A percentile compares a stretch with the other conserved stretches of the same genome.
Conservation (phyloP, 257 asterid species). For the Nyctanthes arbortristis region DNA sequence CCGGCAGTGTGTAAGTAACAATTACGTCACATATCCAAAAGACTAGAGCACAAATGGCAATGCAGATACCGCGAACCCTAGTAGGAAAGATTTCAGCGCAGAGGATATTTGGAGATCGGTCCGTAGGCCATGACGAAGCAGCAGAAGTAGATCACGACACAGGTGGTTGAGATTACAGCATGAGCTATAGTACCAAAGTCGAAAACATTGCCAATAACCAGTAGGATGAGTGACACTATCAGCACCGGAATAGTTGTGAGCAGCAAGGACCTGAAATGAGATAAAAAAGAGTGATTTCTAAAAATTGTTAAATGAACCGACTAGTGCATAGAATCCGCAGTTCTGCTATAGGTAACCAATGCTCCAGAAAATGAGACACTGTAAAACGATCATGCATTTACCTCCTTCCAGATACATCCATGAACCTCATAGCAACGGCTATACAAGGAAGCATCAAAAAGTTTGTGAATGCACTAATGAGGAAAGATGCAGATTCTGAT, state of each 20-base stretch:
- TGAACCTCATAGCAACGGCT: conserved; percentile 83
- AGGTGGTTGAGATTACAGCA: conserved; percentile 67
- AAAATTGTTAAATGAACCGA: not conserved
- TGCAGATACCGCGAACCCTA: conserved; percentile 85
- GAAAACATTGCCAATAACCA: conserved; percentile 63
- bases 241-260: conserved; percentile 74
- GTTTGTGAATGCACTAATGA: conserved; percentile 63
- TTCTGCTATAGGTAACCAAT: not conserved
- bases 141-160: conserved; percentile 82
- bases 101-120: conserved; percentile 84
- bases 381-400: conserved; percentile 10
- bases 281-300: not conserved
- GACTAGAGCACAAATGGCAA: conserved; percentile 77
- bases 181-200: conserved; percentile 55
- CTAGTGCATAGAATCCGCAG: not conserved
- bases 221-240: conserved; percentile 54
- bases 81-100: conserved; percentile 90
- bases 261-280: conserved; percentile 62
- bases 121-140: conserved; percentile 89
- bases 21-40: conserved; percentile 93
- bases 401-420: conserved; percentile 92
- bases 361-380: not conserved
- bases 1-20: conserved; percentile 75
- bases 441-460: conserved; percentile 68
- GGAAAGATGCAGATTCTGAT: conserved; percentile 75